Percentiles rank a stretch among this genome's conserved stretches.
Evolutionary conservation across 75 land plant genomes (phyloP).

Genomic region (Picea glauca): DNA sequence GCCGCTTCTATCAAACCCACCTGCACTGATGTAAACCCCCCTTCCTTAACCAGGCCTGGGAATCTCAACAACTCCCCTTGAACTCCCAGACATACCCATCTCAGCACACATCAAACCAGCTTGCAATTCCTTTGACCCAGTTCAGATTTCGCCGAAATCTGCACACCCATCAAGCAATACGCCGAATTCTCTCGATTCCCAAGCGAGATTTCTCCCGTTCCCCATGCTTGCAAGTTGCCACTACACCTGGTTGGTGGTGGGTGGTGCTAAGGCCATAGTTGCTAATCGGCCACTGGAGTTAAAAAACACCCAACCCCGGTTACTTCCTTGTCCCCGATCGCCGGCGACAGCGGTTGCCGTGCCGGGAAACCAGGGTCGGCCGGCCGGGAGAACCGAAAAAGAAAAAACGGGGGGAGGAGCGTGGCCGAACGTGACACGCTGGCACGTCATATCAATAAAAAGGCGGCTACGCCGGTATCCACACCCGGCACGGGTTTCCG

Average conservation of each 20-base stretch:
- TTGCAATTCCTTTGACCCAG: slow-evolving; percentile 3
- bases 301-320: neutral
- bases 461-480: slow-evolving; percentile 12
- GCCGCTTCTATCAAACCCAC: neutral
- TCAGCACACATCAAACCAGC: slow-evolving; percentile 5
- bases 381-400: neutral
- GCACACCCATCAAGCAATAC: neutral
- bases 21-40: neutral
- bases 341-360: slow-evolving; percentile 7
- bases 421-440: slow-evolving; percentile 10
- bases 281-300: neutral
- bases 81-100: slow-evolving; percentile 3
- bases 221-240: neutral
- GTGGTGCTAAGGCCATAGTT: neutral
- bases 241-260: neutral
- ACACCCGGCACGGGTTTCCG: neutral
- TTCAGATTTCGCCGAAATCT: neutral
- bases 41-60: neutral
- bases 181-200: neutral
- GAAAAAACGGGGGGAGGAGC: neutral
- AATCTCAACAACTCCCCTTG: neutral
- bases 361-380: slow-evolving; percentile 10
- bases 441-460: neutral
- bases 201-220: neutral
- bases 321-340: neutral